Conservation (phyloP, 352 stramenopile genomes). For the Phytophthora macrochlamydospora region DNA sequence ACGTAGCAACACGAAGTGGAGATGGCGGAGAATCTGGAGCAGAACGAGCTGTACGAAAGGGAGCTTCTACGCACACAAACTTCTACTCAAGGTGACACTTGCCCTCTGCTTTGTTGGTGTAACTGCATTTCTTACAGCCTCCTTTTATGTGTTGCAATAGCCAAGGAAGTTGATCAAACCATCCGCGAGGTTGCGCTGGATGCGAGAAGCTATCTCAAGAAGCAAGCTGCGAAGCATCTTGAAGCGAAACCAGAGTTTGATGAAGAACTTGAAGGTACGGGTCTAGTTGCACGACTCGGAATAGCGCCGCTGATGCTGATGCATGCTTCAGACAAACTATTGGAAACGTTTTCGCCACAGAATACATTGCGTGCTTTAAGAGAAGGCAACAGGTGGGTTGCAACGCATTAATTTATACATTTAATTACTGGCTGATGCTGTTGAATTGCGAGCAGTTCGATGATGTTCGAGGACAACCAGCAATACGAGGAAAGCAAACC, state of each 20-base stretch:
- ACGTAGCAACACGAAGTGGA: constrained; percentile 76
- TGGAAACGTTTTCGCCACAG: constrained; percentile 68
- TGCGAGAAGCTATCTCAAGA: constrained; percentile 56
- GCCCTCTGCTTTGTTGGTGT: neutral
- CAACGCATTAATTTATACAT: neutral
- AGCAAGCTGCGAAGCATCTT: constrained; percentile 53
- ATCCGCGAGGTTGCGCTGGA: constrained; percentile 70
- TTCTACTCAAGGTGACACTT: constrained; percentile 43
- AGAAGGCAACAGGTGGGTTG: constrained; percentile 50
- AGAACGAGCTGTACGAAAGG: constrained; percentile 75
- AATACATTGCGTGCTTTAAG: constrained; percentile 43
- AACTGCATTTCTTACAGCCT: neutral
- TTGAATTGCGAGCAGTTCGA: constrained; percentile 11
- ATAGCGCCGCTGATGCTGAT: neutral
- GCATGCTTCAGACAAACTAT: constrained; percentile 48
- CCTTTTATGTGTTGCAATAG: constrained; percentile 23
- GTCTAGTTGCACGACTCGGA: neutral
- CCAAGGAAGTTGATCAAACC: constrained; percentile 57
- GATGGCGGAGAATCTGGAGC: constrained; percentile 72
- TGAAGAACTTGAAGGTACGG: constrained; percentile 46
- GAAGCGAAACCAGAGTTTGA: constrained; percentile 37
- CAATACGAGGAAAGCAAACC: constrained; percentile 22
- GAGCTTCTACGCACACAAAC: constrained; percentile 64
- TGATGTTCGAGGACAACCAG: constrained; percentile 29
- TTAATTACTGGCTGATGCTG: constrained; percentile 1